A percentile compares a stretch with the other conserved stretches of the same genome.
Evolutionary conservation across 2,329 filamentous ascomycete genomes (phyloP).

Genomic region (Fusarium metavorans): DNA sequence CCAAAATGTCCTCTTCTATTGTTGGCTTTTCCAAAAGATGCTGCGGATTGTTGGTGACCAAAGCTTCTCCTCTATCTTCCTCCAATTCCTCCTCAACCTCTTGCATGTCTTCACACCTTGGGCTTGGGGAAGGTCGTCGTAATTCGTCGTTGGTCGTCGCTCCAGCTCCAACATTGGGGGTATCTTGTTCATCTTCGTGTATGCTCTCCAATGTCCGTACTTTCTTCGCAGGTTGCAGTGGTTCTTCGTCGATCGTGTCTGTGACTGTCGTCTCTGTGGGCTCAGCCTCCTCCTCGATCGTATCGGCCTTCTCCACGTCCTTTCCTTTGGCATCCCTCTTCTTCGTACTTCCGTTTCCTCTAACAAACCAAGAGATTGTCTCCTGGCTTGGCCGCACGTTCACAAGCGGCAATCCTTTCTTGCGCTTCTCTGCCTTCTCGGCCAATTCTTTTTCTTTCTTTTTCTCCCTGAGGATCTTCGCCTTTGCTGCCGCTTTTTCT

Average conservation of each 20-base stretch:
- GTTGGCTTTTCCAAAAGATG: neutral
- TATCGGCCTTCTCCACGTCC: conserved; percentile 13
- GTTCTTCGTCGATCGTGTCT: neutral
- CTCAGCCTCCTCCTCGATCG: conserved; percentile 1
- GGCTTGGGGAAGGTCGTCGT: neutral
- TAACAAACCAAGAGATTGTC: conserved; percentile 66
- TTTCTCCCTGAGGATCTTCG: conserved; percentile 63
- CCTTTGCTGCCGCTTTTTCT: conserved; percentile 61
- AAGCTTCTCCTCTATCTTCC: neutral
- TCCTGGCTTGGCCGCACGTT: conserved; percentile 68
- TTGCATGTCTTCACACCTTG: neutral
- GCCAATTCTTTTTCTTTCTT: conserved; percentile 66
- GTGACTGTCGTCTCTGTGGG: neutral
- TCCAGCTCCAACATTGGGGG: neutral
- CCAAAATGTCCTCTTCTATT: conserved; percentile 7
- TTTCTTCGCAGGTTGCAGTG: neutral
- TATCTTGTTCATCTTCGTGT: conserved; percentile 30
- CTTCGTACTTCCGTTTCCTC: conserved; percentile 48
- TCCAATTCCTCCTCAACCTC: neutral
- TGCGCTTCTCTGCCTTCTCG: conserved; percentile 63
- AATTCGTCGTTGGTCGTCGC: neutral
- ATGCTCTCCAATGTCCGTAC: conserved; percentile 16
- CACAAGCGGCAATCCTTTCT: conserved; percentile 65
- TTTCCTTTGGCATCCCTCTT: conserved; percentile 46
- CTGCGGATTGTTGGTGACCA: neutral